Conservation (phyloP, 306 rosid genomes). For the Vigna nakashimae region DNA sequence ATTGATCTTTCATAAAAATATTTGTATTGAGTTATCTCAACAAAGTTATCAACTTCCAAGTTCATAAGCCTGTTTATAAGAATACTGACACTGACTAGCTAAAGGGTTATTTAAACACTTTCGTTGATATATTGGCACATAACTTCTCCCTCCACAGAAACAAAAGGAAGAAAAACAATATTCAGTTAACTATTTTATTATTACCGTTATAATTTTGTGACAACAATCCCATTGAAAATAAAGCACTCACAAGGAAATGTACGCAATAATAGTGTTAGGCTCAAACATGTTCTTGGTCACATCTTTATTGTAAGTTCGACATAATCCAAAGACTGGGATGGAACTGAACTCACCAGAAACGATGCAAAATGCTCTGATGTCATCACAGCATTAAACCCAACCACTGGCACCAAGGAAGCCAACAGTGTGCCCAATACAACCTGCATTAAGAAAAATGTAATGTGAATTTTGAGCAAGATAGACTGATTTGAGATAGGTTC, state of each 20-base stretch:
- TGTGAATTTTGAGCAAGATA: conserved; percentile 45
- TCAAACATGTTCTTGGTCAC: background rate
- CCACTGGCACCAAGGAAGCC: conserved; percentile 97
- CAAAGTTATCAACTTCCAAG: conserved; percentile 22
- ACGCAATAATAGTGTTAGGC: conserved; percentile 12
- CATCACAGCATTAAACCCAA: conserved; percentile 98
- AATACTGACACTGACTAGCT: background rate
- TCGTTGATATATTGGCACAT: conserved; percentile 9
- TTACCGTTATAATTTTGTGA: background rate
- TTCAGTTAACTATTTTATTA: background rate
- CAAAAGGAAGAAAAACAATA: background rate
- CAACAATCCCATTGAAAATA: background rate
- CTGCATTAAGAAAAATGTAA: conserved; percentile 57
- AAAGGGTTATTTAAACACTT: background rate
- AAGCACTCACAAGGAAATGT: conserved; percentile 14
- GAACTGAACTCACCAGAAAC: conserved; percentile 81
- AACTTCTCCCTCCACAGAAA: background rate
- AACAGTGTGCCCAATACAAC: conserved; percentile 88
- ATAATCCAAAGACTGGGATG: conserved; percentile 6
- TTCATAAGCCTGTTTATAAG: conserved; percentile 1
- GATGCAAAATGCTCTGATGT: conserved; percentile 99
- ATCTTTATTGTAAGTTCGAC: conserved; percentile 26
- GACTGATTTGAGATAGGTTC: conserved; percentile 21
- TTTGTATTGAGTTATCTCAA: conserved; percentile 14
- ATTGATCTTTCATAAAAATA: background rate